phyloP scores from a whole-genome alignment of 371 early-diverging fungal species.

The Synchytrium microbalum region DNA sequence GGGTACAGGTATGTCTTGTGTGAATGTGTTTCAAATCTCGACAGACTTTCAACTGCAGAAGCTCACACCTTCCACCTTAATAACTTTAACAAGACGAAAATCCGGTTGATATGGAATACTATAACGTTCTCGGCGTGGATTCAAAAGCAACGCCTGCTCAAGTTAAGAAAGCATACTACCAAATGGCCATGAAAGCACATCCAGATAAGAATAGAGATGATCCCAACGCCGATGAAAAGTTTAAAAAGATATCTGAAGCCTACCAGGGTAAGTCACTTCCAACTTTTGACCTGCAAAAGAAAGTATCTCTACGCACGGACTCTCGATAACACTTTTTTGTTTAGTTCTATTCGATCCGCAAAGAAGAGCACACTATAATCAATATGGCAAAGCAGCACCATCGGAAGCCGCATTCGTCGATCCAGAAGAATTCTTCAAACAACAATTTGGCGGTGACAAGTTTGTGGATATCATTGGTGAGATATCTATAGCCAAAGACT shows the following conservation, averaged over 20 bases:
- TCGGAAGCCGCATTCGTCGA: constrained; percentile 73
- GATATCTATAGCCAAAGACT: constrained; percentile 86
- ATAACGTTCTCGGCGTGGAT: constrained; percentile 82
- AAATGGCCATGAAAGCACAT: constrained; percentile 85
- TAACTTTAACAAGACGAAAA: constrained; percentile 69
- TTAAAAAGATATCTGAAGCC: constrained; percentile 90
- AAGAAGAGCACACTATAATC: constrained; percentile 77
- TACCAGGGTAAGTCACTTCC: constrained; percentile 59
- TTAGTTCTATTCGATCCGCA: constrained; percentile 78
- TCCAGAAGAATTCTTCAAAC: constrained; percentile 86
- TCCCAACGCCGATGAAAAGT: constrained; percentile 82
- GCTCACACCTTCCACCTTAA: too few relatives aligned
- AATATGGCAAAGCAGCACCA: constrained; percentile 40
- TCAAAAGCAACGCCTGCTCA: constrained; percentile 72
- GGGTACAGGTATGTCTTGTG: neutral
- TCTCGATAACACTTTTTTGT: neutral
- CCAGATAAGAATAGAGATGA: constrained; percentile 87
- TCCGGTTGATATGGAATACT: constrained; percentile 70
- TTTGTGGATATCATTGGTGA: constrained; percentile 93
- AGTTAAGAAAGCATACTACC: constrained; percentile 93
- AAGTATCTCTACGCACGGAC: neutral
- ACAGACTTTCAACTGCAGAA: too few relatives aligned
- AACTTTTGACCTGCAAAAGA: neutral
- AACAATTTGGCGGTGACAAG: constrained; percentile 90
- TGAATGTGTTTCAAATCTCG: too few relatives aligned